Evolutionary conservation across 768 basidiomycete species (phyloP), one percentile per base, ranked within the genome.

Genomic region (Trametes cubensis): DNA sequence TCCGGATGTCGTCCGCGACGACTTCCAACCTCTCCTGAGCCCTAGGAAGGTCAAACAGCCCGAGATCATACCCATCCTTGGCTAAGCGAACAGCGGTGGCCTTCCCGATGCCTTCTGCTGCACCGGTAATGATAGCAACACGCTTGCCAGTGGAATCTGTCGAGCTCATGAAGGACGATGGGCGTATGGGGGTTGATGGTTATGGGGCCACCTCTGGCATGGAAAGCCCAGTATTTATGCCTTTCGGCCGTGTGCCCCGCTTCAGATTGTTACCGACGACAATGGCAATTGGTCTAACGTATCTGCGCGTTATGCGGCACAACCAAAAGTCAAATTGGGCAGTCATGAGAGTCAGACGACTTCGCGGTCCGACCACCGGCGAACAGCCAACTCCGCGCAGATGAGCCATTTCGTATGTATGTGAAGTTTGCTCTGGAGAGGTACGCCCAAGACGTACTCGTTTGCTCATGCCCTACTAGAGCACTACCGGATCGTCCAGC

Each of bases 51-150:
- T 69, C 70, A 41, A 68, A 61, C 50, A 71, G 34, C 13, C 60
- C 66, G 8, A 67, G 60, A 38, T 70, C 58, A 42, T 41, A 66
- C 41, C 71, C 71, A 46, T 71, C 70, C 4, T 66, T 55, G 10
- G 72, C 72, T 21, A 73, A 66, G 5, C 66, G 64, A 6, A 69
- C 38, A 8, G 71, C 71, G 15, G 71, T 69, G n/a, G 60, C 68
- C 15, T 61, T 64, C 21, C 72, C 72, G 23, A 73, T 73, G 21
- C 72, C 72, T 28, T 65, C 64, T 6, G 69, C 65, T 1, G 71
- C 66, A 17, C 71, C 71, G 10, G 70, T 71, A 38, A 73, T 58
- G 56, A 73, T 58, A 1, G 68, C 72, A 47, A 69, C 64, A n/a
- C 65, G 57, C 20, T 55, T 58, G 7, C 52, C 15, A 14, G n/a